Evolutionary conservation across 345 rosid species (phyloP).

Genomic region (Citrus hindsii): DNA sequence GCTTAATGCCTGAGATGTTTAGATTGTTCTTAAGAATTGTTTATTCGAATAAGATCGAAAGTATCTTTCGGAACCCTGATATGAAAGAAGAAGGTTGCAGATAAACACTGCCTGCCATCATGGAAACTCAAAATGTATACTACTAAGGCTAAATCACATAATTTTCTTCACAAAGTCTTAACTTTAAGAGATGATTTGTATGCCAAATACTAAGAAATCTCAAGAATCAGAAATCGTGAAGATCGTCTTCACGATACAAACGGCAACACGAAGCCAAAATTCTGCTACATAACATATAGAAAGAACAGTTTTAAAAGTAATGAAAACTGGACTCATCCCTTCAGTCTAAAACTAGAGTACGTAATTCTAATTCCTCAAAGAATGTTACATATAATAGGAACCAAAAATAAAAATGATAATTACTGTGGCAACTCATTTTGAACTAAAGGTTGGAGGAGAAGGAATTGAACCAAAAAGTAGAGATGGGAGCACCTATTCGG

Average conservation of each 20-base stretch:
- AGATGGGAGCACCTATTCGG: constrained; percentile 35
- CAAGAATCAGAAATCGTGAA: not conserved
- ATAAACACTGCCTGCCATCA: not conserved
- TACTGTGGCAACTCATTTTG: not conserved
- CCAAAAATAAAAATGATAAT: not conserved
- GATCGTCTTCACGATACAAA: not conserved
- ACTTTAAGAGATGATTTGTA: not conserved
- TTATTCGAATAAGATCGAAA: not conserved
- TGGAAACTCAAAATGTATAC: not conserved
- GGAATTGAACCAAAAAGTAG: not conserved
- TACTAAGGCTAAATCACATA: not conserved
- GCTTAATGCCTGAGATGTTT: not conserved
- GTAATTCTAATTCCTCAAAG: constrained; percentile 16
- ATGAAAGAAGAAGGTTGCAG: not conserved
- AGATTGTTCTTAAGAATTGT: not conserved
- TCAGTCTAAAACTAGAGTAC: constrained; percentile 6
- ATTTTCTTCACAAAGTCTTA: not conserved
- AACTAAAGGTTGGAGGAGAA: not conserved
- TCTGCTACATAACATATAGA: not conserved
- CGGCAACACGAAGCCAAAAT: not conserved
- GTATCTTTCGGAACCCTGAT: not conserved
- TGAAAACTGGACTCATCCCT: constrained; percentile 2
- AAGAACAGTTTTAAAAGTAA: not conserved
- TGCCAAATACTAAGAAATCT: not conserved
- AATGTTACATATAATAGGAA: constrained; percentile 17